These are phyloP conservation scores for Acer campestre DNA, from an alignment of 345 rosid species.

Conservation along the genomic window DNA sequence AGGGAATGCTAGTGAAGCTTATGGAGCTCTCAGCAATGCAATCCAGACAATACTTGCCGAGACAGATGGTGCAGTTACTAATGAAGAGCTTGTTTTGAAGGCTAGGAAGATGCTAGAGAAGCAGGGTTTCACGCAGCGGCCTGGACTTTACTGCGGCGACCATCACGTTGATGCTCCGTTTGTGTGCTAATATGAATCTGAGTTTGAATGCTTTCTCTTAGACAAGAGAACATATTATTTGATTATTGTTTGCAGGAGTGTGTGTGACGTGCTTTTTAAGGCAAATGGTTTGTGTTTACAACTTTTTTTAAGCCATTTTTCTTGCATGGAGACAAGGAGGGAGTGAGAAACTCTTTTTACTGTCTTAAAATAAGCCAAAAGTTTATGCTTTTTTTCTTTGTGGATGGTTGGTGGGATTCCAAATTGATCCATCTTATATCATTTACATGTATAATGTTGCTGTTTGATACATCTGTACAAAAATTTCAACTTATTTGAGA, in stretches of 20 bases:
- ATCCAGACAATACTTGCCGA: slow-evolving; percentile 75
- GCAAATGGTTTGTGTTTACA: background rate
- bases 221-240: background rate
- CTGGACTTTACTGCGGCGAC: slow-evolving; percentile 92
- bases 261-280: slow-evolving; percentile 3
- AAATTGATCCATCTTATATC: background rate
- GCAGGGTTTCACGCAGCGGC: slow-evolving; percentile 91
- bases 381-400: background rate
- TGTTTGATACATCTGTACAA: no score
- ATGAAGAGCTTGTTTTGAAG: slow-evolving; percentile 58
- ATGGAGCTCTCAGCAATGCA: slow-evolving; percentile 96
- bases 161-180: slow-evolving; percentile 60
- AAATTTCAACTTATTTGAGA: no score
- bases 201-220: background rate
- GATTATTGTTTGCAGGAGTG: background rate
- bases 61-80: slow-evolving; percentile 57
- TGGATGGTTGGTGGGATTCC: background rate
- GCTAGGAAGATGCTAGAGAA: slow-evolving; percentile 67
- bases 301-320: background rate
- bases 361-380: background rate
- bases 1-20: slow-evolving; percentile 63
- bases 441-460: no score
- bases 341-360: background rate
- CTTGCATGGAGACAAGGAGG: background rate
- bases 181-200: slow-evolving; percentile 35